Conservation (phyloP, 345 rosid species). For the Ricinus communis region DNA sequence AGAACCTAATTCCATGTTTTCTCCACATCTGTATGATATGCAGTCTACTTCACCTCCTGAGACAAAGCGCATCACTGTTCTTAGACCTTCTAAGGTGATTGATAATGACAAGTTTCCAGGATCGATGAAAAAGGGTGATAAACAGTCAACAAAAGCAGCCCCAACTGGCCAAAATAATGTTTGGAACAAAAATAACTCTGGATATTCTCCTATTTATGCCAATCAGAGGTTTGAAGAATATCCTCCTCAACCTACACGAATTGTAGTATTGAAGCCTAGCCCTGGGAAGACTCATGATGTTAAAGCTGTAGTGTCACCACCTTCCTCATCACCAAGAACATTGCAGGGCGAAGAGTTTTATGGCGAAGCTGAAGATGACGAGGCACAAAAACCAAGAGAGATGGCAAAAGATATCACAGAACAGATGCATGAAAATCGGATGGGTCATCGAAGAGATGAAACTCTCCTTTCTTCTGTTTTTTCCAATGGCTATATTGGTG, state of each 20-base stretch:
- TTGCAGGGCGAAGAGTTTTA: constrained; percentile 37
- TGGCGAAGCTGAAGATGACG: constrained; percentile 55
- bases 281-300: constrained; percentile 53
- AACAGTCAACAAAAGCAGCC: constrained; percentile 41
- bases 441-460: constrained; percentile 69
- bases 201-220: constrained; percentile 40
- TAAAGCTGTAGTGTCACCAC: constrained; percentile 45
- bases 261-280: constrained; percentile 91
- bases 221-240: constrained; percentile 49
- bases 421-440: constrained; percentile 49
- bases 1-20: constrained; percentile 68
- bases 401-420: constrained; percentile 57
- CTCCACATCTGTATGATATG: constrained; percentile 50
- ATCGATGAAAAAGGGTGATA: constrained; percentile 47
- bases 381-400: constrained; percentile 56
- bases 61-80: constrained; percentile 81
- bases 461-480: constrained; percentile 76
- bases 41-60: constrained; percentile 61
- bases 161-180: constrained; percentile 39
- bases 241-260: constrained; percentile 68
- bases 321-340: constrained; percentile 51
- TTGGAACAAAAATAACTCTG: constrained; percentile 44
- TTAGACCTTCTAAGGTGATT: constrained; percentile 76
- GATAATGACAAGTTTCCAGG: constrained; percentile 50
- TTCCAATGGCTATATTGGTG: constrained; percentile 81